Conservation (phyloP, 2,329 filamentous ascomycete genomes). For the Ophiocordyceps camponoti-floridani region DNA sequence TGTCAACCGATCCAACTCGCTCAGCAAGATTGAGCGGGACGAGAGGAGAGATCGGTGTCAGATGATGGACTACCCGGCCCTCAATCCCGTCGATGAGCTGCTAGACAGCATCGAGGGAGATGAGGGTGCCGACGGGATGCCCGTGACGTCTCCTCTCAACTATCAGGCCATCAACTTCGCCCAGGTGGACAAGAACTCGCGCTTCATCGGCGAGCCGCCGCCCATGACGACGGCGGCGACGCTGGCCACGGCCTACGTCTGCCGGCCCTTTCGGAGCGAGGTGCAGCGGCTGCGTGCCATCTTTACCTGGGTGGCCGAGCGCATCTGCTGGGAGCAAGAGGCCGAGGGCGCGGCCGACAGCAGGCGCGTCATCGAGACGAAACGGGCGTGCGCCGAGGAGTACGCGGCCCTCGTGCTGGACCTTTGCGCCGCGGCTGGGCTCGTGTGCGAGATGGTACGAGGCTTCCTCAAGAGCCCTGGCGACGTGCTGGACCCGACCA, state of each 20-base stretch:
- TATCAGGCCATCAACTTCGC: slow-evolving; percentile 64
- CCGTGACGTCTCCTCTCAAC: slow-evolving; percentile 67
- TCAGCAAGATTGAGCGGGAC: slow-evolving; percentile 71
- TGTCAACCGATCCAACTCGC: slow-evolving; percentile 84
- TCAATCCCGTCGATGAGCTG: slow-evolving; percentile 80
- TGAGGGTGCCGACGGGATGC: slow-evolving; percentile 69
- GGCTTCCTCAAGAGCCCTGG: slow-evolving; percentile 86
- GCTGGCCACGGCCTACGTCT: slow-evolving; percentile 80
- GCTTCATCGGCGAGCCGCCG: slow-evolving; percentile 73
- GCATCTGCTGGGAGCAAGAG: slow-evolving; percentile 88
- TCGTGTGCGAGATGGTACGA: slow-evolving; percentile 72
- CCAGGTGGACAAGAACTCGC: slow-evolving; percentile 87
- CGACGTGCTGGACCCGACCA: slow-evolving; percentile 62
- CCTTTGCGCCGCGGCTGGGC: slow-evolving; percentile 81
- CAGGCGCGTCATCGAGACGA: slow-evolving; percentile 64
- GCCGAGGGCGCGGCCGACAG: slow-evolving; percentile 75
- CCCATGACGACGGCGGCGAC: slow-evolving; percentile 66
- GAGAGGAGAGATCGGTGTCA: slow-evolving; percentile 81
- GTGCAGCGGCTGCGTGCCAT: slow-evolving; percentile 86
- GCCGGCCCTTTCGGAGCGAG: slow-evolving; percentile 83
- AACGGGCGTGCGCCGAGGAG: slow-evolving; percentile 73
- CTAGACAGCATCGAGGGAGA: slow-evolving; percentile 76
- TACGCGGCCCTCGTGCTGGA: slow-evolving; percentile 77
- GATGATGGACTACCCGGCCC: slow-evolving; percentile 79
- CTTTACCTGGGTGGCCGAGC: slow-evolving; percentile 95